Percentiles rank a stretch among this genome's conserved stretches.
These are phyloP conservation scores for Gracilaria gracilis DNA, from an alignment of 23 red algal genomes.

Conservation along the genomic window DNA sequence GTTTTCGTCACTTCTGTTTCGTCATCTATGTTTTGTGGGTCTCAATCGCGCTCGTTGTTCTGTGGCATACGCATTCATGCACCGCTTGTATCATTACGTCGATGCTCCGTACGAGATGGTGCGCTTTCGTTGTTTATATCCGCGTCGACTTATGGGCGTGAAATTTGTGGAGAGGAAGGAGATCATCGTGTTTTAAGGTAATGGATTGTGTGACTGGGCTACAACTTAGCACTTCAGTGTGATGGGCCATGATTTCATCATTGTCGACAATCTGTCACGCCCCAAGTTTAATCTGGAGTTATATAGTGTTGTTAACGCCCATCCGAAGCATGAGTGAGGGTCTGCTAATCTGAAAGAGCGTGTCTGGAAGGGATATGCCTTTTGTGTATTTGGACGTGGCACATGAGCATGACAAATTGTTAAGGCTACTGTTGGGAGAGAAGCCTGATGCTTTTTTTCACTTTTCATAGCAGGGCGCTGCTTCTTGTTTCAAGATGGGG, in stretches of 20 bases:
- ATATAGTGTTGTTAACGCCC: conserved; percentile 90
- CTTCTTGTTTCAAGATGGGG: conserved; percentile 96
- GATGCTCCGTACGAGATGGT: not conserved
- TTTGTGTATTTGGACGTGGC: conserved; percentile 95
- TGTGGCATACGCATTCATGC: not conserved
- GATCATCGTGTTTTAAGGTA: conserved; percentile 89
- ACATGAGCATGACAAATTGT: conserved; percentile 74
- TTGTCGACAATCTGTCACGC: conserved; percentile 98
- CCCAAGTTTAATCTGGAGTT: conserved; percentile 96
- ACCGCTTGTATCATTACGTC: not conserved
- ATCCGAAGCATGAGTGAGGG: conserved; percentile 85
- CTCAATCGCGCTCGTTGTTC: not conserved
- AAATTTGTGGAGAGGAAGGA: not conserved
- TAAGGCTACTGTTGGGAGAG: conserved; percentile 75
- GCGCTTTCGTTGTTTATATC: not conserved
- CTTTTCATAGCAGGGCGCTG: conserved; percentile 97
- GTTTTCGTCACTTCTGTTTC: not conserved
- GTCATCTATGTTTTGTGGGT: not conserved
- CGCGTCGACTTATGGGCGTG: not conserved
- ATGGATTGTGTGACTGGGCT: conserved; percentile 99
- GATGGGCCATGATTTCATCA: conserved; percentile 88
- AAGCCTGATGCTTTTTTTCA: conserved; percentile 93
- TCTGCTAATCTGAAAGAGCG: conserved; percentile 67
- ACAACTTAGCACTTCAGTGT: conserved; percentile 89
- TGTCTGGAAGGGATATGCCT: conserved; percentile 60